Evolutionary conservation across 176 grass and related monocot species (phyloP).

Genomic region (Themeda triandra): DNA sequence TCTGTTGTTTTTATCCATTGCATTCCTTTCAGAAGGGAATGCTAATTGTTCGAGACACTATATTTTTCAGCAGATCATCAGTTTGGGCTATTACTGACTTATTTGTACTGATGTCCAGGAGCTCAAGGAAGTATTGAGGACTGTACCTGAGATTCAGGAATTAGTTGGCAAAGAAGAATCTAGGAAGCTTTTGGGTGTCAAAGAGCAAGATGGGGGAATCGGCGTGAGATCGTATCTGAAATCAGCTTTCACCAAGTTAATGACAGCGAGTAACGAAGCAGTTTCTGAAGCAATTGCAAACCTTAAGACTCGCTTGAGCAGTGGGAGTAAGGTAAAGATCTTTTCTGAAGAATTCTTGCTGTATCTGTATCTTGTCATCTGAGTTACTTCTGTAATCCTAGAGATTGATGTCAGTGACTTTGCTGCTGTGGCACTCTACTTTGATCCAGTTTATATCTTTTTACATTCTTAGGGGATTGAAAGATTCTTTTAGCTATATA

Average conservation of each 20-base stretch:
- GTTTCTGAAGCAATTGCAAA: constrained; percentile 58
- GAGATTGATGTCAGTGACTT: constrained; percentile 4
- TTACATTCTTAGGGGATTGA: background rate
- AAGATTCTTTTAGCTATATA: background rate
- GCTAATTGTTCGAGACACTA: background rate
- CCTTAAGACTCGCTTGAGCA: constrained; percentile 56
- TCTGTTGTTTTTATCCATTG: background rate
- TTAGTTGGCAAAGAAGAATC: constrained; percentile 60
- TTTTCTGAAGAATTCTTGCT: background rate
- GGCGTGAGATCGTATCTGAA: constrained; percentile 51
- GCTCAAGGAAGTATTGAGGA: constrained; percentile 69
- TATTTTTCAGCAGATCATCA: background rate
- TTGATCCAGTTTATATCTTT: background rate
- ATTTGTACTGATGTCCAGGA: constrained; percentile 50
- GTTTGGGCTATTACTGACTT: background rate
- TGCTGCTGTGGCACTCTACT: background rate
- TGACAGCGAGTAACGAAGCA: constrained; percentile 57
- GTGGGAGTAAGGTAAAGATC: constrained; percentile 64
- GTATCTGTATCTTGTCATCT: background rate
- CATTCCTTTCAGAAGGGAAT: background rate
- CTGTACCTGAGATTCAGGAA: constrained; percentile 70
- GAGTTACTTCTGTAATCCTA: background rate
- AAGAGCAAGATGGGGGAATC: constrained; percentile 44
- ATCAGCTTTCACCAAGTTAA: constrained; percentile 77
- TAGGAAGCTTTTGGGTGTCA: constrained; percentile 36